These are phyloP conservation scores for Pythium periplocum DNA, from an alignment of 352 stramenopile species.

Conservation along the genomic window DNA sequence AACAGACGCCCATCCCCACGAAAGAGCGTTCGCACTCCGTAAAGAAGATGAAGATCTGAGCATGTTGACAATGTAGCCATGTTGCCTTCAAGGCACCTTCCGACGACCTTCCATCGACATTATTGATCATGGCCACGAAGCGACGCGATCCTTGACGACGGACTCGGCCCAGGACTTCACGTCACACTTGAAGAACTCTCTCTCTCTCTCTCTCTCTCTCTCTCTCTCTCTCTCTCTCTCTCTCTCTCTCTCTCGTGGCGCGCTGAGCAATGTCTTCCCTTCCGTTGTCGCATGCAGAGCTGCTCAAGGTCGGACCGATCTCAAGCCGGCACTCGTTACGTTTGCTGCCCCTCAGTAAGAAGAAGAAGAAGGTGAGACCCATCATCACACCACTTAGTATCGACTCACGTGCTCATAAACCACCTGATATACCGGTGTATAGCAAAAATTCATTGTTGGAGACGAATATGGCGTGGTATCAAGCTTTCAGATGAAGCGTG, in stretches of 20 bases:
- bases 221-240: not conserved
- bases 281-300: constrained; percentile 58
- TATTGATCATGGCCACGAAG: not conserved
- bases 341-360: constrained; percentile 77
- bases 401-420: no score
- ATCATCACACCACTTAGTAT: no score
- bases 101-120: constrained; percentile 5
- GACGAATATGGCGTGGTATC: constrained; percentile 80
- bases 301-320: constrained; percentile 79
- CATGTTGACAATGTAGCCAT: no score
- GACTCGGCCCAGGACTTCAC: no score
- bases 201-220: no score
- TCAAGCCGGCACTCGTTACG: constrained; percentile 69
- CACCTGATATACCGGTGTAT: not conserved
- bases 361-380: constrained; percentile 70
- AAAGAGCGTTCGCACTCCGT: no score
- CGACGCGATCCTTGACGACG: no score
- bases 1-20: no score
- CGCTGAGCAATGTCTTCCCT: constrained; percentile 34
- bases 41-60: no score
- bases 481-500: constrained; percentile 83
- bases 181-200: not conserved
- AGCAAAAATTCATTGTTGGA: constrained; percentile 87
- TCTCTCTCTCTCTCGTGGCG: no score
- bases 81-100: not conserved